Base-by-base conservation (phyloP, 148 eudicot species). In the Tetragonia tetragonoides region DNA sequence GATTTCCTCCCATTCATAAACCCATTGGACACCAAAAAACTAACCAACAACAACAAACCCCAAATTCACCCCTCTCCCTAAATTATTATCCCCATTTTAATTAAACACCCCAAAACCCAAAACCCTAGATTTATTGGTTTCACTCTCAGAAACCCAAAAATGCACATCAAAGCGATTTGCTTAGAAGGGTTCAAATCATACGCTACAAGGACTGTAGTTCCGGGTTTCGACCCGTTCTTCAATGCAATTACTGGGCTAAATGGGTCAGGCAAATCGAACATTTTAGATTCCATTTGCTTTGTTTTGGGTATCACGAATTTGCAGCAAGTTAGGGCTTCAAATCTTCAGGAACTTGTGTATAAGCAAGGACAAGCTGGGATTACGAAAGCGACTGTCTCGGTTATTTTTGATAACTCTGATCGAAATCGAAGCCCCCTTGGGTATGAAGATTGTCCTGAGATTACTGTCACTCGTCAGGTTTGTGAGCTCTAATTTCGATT, bases 351-450 rank as follows among this genome's bases (percentile, higher is more conserved):
- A 84, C 85, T 96, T 72, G 98, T 96, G 28, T 96, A 96, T 79
- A 93, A 96, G 90, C 99, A 96, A 82, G 99, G 99, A 6, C 99
- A 96, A 74, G 98, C 99, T 67, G 99, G 99, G 39, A 93, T 96
- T 69, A 96, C 98, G 0, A 96, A 96, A 73, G 99, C 99, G 1
- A 91, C 99, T 0, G 99, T 96, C 12, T 94, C 98, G 4, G 69
- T 94, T 70, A 88, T 92, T 72, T 92, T 92, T 46, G 98, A 92
- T 71, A 94, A 92, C 57, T 87, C 91, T 0, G 95, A 90, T 67
- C 87, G 93, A 41, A 88, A 76, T 67, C 78, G 97, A 47, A 96
- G 99, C 61, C 99, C 99, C 20, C 85, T 96, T 18, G 99, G 99
- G 1, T 93, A 89, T 39, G 98, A 96, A 78, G 97, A 93, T 79